Conservation (phyloP, 2,329 filamentous ascomycete genomes). For the Thermoascus crustaceus region DNA sequence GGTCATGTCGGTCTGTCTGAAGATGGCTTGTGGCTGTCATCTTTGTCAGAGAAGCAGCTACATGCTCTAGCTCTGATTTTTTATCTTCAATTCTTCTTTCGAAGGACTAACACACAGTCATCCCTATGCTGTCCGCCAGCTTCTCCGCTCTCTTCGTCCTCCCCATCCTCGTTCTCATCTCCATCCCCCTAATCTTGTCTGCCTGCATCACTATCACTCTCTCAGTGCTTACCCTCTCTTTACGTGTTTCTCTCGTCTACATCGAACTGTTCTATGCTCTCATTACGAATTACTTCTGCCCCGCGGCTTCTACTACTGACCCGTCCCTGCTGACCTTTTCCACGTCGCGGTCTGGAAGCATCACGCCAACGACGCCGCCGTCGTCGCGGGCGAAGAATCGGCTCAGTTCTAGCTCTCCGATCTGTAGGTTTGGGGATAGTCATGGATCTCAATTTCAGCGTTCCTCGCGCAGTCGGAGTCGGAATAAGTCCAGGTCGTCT, state of each 20-base stretch:
- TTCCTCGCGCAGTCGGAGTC: too few species aligned
- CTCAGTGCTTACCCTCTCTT: slow-evolving; percentile 53
- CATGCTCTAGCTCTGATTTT: too few species aligned
- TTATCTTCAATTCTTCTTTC: not conserved
- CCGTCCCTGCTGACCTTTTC: slow-evolving; percentile 22
- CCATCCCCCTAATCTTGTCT: slow-evolving; percentile 55
- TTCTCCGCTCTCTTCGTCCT: slow-evolving; percentile 42
- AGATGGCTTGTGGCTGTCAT: too few species aligned
- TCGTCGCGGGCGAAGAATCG: too few species aligned
- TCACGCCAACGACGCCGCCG: too few species aligned
- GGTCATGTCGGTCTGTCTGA: too few species aligned
- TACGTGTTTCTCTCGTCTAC: slow-evolving; percentile 55
- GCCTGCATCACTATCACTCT: slow-evolving; percentile 56
- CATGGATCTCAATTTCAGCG: too few species aligned
- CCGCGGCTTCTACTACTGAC: slow-evolving; percentile 16
- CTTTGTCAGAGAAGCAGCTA: too few species aligned
- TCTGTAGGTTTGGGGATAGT: too few species aligned
- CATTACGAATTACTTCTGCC: slow-evolving; percentile 47
- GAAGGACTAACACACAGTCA: too few species aligned
- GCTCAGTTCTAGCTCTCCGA: too few species aligned
- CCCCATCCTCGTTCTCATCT: slow-evolving; percentile 55
- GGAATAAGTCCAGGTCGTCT: too few species aligned
- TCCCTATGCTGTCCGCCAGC: slow-evolving; percentile 18
- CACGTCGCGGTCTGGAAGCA: slow-evolving; percentile 21
- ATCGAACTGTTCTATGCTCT: slow-evolving; percentile 54